Percentiles rank a stretch among this genome's conserved stretches.
These are phyloP conservation scores for Pseudozyma thailandica DNA, from an alignment of 1,284 basidiomycete genomes.

Conservation along the genomic window DNA sequence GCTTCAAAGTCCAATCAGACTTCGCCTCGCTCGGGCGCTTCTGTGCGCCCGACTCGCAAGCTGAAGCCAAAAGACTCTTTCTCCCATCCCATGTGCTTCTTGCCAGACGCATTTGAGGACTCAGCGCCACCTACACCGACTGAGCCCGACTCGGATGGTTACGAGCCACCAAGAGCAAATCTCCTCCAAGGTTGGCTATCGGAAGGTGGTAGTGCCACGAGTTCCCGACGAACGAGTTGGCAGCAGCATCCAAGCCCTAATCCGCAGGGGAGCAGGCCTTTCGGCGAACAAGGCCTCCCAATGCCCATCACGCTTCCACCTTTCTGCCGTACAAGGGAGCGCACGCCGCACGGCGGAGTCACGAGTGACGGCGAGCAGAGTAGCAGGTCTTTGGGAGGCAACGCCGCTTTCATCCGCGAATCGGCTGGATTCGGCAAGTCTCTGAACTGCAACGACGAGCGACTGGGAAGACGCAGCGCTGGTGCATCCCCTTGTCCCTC, in stretches of 20 bases:
- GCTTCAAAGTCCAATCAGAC: constrained; percentile 10
- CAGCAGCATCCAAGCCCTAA: constrained; percentile 20
- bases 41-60: constrained; percentile 7
- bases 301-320: constrained; percentile 36
- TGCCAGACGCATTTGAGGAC: constrained; percentile 52
- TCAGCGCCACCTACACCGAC: constrained; percentile 40
- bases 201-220: constrained; percentile 36
- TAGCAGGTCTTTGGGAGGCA: constrained; percentile 30
- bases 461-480: not conserved
- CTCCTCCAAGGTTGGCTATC: constrained; percentile 37
- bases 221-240: constrained; percentile 41
- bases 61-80: constrained; percentile 30
- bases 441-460: not conserved
- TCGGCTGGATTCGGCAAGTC: constrained; percentile 15
- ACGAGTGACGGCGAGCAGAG: constrained; percentile 36
- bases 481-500: constrained; percentile 6
- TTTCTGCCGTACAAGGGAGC: constrained; percentile 29
- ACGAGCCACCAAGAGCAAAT: constrained; percentile 22
- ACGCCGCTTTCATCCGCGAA: constrained; percentile 44
- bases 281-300: constrained; percentile 9
- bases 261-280: not conserved
- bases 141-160: constrained; percentile 28
- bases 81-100: constrained; percentile 49
- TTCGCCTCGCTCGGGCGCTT: constrained; percentile 13
- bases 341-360: constrained; percentile 13